These are phyloP conservation scores for Botrytis paeoniae DNA, from an alignment of 2,329 filamentous ascomycete species.

Conservation along the genomic window DNA sequence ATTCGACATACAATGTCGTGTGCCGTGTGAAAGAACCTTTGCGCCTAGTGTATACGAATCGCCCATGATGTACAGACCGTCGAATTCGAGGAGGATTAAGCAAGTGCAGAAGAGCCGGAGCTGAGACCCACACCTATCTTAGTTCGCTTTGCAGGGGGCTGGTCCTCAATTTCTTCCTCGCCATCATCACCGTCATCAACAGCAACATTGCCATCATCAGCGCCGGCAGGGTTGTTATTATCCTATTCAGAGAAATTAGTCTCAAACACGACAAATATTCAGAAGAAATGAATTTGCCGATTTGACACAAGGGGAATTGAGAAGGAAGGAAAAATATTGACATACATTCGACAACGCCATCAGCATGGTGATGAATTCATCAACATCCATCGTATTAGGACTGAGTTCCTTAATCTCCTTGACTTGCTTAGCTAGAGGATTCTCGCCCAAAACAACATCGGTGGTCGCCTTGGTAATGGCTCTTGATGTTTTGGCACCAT, in stretches of 20 bases:
- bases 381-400: slow-evolving; percentile 26
- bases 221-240: neutral
- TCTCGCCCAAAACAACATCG: slow-evolving; percentile 30
- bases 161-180: neutral
- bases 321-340: neutral
- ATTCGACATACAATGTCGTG: neutral
- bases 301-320: too few species aligned
- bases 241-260: neutral
- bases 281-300: neutral
- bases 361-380: slow-evolving; percentile 25
- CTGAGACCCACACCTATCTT: neutral
- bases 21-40: neutral
- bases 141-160: neutral
- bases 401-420: slow-evolving; percentile 26
- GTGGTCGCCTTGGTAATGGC: slow-evolving; percentile 29
- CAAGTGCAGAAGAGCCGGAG: neutral
- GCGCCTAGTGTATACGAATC: neutral
- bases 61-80: neutral
- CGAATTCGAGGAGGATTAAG: neutral
- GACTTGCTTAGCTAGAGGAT: slow-evolving; percentile 32
- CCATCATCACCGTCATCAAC: neutral
- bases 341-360: slow-evolving; percentile 13
- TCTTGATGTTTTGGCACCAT: slow-evolving; percentile 30
- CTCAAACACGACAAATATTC: neutral
- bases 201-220: neutral